Evolutionary conservation across 306 rosid species (phyloP).

Genomic region (Mucuna pruriens): DNA sequence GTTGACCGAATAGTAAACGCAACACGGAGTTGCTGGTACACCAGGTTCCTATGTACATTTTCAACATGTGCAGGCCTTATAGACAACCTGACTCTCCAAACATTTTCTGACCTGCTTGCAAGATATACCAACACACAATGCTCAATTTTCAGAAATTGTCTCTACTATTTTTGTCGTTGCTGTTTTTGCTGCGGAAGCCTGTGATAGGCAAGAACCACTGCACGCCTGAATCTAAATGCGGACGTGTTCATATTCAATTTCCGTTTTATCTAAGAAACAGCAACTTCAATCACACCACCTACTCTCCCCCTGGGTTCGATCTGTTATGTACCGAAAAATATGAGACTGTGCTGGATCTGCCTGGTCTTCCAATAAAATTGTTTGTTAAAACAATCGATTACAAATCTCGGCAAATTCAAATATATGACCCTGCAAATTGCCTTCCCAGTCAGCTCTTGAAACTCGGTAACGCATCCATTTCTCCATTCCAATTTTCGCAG

Average conservation of each 20-base stretch:
- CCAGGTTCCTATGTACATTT: background rate
- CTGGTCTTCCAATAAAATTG: background rate
- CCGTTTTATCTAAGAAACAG: slow-evolving; percentile 37
- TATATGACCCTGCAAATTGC: slow-evolving; percentile 33
- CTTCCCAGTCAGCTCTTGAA: slow-evolving; percentile 17
- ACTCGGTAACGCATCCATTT: slow-evolving; percentile 13
- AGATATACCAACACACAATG: background rate
- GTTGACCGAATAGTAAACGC: no score
- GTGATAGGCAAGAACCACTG: background rate
- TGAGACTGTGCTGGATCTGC: slow-evolving; percentile 21
- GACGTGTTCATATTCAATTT: slow-evolving; percentile 32
- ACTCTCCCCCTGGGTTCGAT: slow-evolving; percentile 5
- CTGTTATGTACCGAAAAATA: slow-evolving; percentile 23
- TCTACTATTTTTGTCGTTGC: background rate
- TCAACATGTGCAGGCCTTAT: background rate
- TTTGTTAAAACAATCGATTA: slow-evolving; percentile 18
- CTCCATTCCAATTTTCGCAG: slow-evolving; percentile 2
- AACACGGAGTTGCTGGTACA: background rate
- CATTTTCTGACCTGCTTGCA: background rate
- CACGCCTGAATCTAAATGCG: slow-evolving; percentile 36
- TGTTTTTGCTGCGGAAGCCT: background rate
- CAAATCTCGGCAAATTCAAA: background rate
- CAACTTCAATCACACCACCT: background rate
- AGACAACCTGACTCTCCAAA: background rate
- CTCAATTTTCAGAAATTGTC: background rate